phyloP scores from a whole-genome alignment of 495 filamentous ascomycete species.

The Articulospora tetracladia region DNA sequence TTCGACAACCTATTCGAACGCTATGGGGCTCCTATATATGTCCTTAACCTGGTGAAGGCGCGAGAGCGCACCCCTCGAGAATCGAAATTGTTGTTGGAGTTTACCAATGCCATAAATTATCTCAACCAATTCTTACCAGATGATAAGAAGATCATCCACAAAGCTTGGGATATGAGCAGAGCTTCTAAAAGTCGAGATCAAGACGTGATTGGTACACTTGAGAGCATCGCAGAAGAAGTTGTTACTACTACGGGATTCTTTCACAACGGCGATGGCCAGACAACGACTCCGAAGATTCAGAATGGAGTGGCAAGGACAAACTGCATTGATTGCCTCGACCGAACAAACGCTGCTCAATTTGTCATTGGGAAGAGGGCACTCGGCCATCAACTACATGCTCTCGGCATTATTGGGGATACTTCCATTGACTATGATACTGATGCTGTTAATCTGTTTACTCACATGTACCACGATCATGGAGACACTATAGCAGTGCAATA shows the following conservation, averaged over 20 bases:
- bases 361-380: constrained; percentile 96
- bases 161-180: constrained; percentile 97
- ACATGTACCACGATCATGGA: constrained; percentile 96
- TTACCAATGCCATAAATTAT: constrained; percentile 82
- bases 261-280: constrained; percentile 74
- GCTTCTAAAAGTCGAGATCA: constrained; percentile 92
- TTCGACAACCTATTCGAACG: constrained; percentile 95
- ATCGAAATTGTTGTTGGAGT: constrained; percentile 85
- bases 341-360: constrained; percentile 96
- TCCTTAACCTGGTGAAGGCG: constrained; percentile 90
- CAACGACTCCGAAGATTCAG: constrained; percentile 65
- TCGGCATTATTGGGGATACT: constrained; percentile 79
- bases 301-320: constrained; percentile 94
- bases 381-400: constrained; percentile 86
- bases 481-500: constrained; percentile 98
- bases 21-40: constrained; percentile 88
- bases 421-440: constrained; percentile 91
- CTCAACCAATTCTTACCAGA: constrained; percentile 90
- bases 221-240: constrained; percentile 82
- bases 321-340: constrained; percentile 95
- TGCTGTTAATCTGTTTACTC: constrained; percentile 90
- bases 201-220: constrained; percentile 90
- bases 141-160: constrained; percentile 82
- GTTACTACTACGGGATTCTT: constrained; percentile 87
- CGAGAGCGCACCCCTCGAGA: constrained; percentile 88